Conservation (phyloP, 163 green algal genomes). For the Chlorella variabilis region DNA sequence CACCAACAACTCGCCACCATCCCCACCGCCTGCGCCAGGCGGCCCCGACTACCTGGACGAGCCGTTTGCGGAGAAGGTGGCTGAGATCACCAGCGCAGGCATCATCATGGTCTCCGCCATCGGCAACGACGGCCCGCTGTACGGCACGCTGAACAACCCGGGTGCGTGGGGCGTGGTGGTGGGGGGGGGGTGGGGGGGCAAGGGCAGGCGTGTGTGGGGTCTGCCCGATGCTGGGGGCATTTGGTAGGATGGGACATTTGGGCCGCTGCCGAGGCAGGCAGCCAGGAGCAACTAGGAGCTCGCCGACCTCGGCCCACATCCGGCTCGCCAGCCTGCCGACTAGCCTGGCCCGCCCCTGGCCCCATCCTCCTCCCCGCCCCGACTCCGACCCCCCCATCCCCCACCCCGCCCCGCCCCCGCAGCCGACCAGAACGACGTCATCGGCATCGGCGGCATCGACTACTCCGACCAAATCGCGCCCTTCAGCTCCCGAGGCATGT, state of each 20-base stretch:
- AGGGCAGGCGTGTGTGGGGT: background rate
- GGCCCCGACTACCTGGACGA: slow-evolving; percentile 96
- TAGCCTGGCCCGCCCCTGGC: no score
- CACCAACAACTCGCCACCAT: background rate
- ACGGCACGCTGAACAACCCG: slow-evolving; percentile 99
- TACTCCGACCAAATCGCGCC: slow-evolving; percentile 81
- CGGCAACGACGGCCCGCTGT: slow-evolving; percentile 97
- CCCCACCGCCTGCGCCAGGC: slow-evolving; percentile 26
- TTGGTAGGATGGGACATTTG: no score
- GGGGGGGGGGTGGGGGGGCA: background rate
- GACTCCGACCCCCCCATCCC: background rate
- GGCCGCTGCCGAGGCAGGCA: no score
- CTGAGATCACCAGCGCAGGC: slow-evolving; percentile 84
- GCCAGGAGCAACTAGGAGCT: no score
- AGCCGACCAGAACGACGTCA: slow-evolving; percentile 96
- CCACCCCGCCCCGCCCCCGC: background rate
- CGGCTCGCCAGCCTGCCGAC: no score
- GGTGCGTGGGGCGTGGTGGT: no score
- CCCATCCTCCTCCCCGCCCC: no score
- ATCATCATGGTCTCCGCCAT: slow-evolving; percentile 95
- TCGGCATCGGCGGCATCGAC: slow-evolving; percentile 96
- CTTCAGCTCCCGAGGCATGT: slow-evolving; percentile 96
- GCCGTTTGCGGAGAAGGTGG: slow-evolving; percentile 98
- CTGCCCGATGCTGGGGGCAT: background rate
- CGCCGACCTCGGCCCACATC: no score